These are phyloP conservation scores for Brassica rapa DNA, from an alignment of 345 rosid species.

Conservation along the genomic window DNA sequence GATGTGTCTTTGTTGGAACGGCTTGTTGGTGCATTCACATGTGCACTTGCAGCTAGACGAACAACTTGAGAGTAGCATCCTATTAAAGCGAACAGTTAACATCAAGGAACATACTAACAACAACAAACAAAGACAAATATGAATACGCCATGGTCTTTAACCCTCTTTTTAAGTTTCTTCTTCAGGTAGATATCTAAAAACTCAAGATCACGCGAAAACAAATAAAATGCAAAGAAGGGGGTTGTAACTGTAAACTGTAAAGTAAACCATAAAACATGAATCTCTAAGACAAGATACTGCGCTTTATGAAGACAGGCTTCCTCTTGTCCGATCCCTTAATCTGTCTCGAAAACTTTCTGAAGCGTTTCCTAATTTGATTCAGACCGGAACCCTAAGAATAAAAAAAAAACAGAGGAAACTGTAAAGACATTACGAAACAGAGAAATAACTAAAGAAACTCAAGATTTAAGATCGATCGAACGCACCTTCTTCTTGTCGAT, in stretches of 20 bases:
- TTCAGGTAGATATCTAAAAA: slow-evolving; percentile 70
- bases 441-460: neutral
- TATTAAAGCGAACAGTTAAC: neutral
- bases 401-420: neutral
- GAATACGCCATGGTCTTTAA: slow-evolving; percentile 91
- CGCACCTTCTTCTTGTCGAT: slow-evolving; percentile 27
- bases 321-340: slow-evolving; percentile 57
- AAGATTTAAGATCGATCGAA: neutral
- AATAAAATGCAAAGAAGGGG: neutral
- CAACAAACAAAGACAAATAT: neutral
- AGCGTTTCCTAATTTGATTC: slow-evolving; percentile 44
- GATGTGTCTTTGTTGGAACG: slow-evolving; percentile 77
- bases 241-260: neutral
- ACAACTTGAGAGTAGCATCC: slow-evolving; percentile 90
- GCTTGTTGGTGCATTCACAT: slow-evolving; percentile 74
- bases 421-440: neutral
- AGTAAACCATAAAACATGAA: neutral
- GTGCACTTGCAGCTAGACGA: slow-evolving; percentile 87
- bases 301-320: slow-evolving; percentile 65
- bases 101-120: neutral
- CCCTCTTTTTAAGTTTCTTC: slow-evolving; percentile 65
- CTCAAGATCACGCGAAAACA: slow-evolving; percentile 39
- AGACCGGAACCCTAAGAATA: slow-evolving; percentile 45
- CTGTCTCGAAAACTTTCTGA: slow-evolving; percentile 50
- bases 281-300: slow-evolving; percentile 64